Evolutionary conservation across 805 yeast genomes (phyloP).

Genomic region (Starmerella kuoi): DNA sequence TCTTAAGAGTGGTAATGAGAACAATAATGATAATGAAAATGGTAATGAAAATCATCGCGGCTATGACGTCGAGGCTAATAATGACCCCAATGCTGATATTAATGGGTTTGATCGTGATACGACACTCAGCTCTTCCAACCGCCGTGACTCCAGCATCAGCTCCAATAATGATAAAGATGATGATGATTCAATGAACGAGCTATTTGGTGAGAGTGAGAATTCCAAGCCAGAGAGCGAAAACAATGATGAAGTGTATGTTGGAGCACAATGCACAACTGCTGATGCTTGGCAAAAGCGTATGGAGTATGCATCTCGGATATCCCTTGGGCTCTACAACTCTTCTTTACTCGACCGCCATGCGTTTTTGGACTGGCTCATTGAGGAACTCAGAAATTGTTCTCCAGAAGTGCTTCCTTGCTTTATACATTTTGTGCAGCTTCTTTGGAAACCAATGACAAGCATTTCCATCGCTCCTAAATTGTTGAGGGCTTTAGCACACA

Average conservation of each 20-base stretch:
- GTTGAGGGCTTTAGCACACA: conserved; percentile 4
- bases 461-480: conserved; percentile 7
- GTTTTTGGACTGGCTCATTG: conserved; percentile 53
- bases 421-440: conserved; percentile 45
- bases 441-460: conserved; percentile 51
- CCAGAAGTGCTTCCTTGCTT: conserved; percentile 36
- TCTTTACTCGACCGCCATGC: conserved; percentile 48
- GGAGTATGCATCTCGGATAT: conserved; percentile 46
- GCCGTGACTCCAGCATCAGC: neutral
- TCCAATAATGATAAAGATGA: neutral
- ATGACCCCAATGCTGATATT: too few relatives aligned
- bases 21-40: neutral
- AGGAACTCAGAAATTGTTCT: conserved; percentile 35
- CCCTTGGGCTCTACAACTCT: conserved; percentile 57
- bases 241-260: neutral
- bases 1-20: neutral
- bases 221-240: neutral
- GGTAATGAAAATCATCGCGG: neutral
- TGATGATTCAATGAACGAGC: neutral
- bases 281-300: conserved; percentile 39
- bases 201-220: conserved; percentile 1
- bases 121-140: too few relatives aligned
- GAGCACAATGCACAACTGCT: neutral
- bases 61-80: neutral
- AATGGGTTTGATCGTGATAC: too few relatives aligned